Evolutionary conservation across 495 filamentous ascomycete species (phyloP), one percentile per base, ranked within the genome.

Genomic region (Penicillium atrosanguineum): DNA sequence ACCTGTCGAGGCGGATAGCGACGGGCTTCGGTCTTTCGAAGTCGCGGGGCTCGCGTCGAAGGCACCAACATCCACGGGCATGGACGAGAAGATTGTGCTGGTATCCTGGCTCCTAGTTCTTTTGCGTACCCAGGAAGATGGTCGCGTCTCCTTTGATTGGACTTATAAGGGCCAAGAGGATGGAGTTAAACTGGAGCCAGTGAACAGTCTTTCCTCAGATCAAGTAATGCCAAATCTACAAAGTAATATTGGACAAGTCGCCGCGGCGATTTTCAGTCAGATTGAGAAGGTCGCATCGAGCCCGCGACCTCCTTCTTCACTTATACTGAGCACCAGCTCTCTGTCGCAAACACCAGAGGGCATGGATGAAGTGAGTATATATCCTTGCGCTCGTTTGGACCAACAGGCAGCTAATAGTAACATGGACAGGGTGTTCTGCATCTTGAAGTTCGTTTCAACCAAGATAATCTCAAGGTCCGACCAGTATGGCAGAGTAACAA

Each of bases 81-180:
- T 73, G 63, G 70, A 46, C 20, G 71, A 76, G 19, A 71, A 75
- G n/a, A 31, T 71, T 9, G 21, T 77, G 36, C 61, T 79, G 1
- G 34, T 73, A 15, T 68, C 76, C n/a, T 79, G 76, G 76, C 61
- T 75, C 6, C 60, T 77, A 18, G 62, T 71, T 28, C 69, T 79
- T 18, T 42, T 76, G 53, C 61, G 62, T 6, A 71, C 67, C 2
- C 58, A 54, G 7, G 75, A 79, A 63, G 71, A 72, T 21, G 62
- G 55, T 21, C 65, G 70, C n/a, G 29, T 64, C 18, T 44, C 36
- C 14, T 77, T 56, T 50, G 71, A 75, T 8, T 79, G 74, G 74
- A 50, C 65, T 2, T 71, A 72, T 48, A 54, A 52, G 5, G 23
- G 9, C 15, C 29, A 36, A 44, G 41, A 51, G 14, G 19, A 52